These are phyloP conservation scores for Anastatica hierochuntica DNA, from an alignment of 345 rosid genomes.

Conservation along the genomic window DNA sequence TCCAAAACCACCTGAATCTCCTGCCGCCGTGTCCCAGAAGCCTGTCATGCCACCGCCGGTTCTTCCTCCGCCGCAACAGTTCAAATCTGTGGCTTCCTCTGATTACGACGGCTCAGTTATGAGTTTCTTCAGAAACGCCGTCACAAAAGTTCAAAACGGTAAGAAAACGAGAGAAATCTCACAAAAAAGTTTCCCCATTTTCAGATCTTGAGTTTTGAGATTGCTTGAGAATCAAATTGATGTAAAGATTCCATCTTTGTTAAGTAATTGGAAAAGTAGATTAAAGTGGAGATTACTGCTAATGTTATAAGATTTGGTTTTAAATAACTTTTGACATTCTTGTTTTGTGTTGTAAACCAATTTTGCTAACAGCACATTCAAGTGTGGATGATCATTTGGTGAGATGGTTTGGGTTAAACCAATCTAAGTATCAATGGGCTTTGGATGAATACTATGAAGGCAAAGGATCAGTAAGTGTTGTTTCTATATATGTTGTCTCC, in stretches of 20 bases:
- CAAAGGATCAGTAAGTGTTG: conserved; percentile 65
- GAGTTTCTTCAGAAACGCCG: conserved; percentile 74
- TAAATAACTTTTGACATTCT: not conserved
- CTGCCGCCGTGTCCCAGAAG: conserved; percentile 32
- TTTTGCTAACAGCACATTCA: conserved; percentile 58
- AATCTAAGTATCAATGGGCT: conserved; percentile 99
- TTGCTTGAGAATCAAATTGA: no score
- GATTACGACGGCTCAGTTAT: conserved; percentile 35
- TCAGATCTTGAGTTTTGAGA: conserved; percentile 10
- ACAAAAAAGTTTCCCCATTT: conserved; percentile 4
- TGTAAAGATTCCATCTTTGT: no score
- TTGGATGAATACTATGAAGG: conserved; percentile 79
- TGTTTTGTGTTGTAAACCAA: not conserved
- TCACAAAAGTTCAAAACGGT: conserved; percentile 76
- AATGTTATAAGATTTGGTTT: not conserved
- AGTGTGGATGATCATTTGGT: conserved; percentile 95
- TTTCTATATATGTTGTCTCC: not conserved
- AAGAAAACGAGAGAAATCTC: not conserved
- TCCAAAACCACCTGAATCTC: conserved; percentile 54
- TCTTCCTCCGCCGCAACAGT: conserved; percentile 39
- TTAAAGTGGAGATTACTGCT: no score
- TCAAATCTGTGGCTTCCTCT: conserved; percentile 28
- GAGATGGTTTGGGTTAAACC: conserved; percentile 98
- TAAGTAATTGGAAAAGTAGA: no score
- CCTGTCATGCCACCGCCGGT: conserved; percentile 30